Conservation (phyloP, 345 rosid genomes). For the Acer saccharum region DNA sequence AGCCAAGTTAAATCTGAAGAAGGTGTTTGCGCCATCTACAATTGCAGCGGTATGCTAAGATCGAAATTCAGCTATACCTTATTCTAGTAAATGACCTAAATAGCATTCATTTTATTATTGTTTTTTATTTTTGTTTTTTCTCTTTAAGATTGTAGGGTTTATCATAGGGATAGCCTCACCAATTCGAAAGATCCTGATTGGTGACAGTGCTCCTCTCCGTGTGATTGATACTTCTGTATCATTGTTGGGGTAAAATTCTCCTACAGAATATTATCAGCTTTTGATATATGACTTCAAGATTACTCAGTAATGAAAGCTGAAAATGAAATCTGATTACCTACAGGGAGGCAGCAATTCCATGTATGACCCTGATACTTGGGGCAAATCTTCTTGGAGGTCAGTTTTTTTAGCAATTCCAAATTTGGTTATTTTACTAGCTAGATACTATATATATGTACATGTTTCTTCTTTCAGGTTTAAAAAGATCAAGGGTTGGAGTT, state of each 20-base stretch:
- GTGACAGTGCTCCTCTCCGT: conserved; percentile 34
- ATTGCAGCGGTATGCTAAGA: conserved; percentile 37
- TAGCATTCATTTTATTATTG: background rate
- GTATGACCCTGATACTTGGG: conserved; percentile 44
- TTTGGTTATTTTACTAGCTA: background rate
- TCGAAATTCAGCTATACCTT: too few relatives aligned
- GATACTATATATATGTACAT: too few relatives aligned
- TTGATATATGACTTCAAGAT: too few relatives aligned
- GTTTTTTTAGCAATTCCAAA: too few relatives aligned
- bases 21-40: conserved; percentile 43
- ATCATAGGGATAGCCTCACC: conserved; percentile 38
- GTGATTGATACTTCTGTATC: conserved; percentile 22
- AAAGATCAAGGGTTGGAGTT: conserved; percentile 30
- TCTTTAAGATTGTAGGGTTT: conserved; percentile 40
- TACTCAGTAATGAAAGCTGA: background rate
- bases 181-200: conserved; percentile 29
- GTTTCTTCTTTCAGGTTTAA: conserved; percentile 34
- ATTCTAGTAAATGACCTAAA: too few relatives aligned
- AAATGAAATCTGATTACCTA: background rate
- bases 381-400: conserved; percentile 49
- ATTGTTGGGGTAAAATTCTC: conserved; percentile 23
- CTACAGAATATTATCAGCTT: too few relatives aligned
- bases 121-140: background rate
- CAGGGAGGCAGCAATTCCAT: conserved; percentile 48
- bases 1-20: conserved; percentile 29